Conservation (phyloP, 306 rosid genomes). For the Purshia tridentata region DNA sequence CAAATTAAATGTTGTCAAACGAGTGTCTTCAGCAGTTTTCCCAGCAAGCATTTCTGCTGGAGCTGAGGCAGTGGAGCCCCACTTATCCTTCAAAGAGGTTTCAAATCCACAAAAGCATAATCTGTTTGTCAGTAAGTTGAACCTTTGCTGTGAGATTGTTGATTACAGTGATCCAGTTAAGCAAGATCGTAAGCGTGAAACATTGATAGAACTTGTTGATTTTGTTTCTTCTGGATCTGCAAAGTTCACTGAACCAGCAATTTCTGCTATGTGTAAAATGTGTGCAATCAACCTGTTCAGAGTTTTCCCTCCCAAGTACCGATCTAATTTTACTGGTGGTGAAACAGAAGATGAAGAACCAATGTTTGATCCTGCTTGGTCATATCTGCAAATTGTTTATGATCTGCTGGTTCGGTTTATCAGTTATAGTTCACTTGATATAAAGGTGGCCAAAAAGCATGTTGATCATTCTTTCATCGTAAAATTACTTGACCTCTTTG, state of each 20-base stretch:
- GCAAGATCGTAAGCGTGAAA: conserved; percentile 85
- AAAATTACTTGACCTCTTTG: conserved; percentile 90
- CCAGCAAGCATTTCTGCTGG: conserved; percentile 81
- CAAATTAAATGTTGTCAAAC: conserved; percentile 89
- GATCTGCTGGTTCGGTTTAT: conserved; percentile 86
- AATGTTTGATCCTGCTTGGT: conserved; percentile 96
- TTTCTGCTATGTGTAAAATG: conserved; percentile 85
- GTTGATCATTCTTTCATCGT: conserved; percentile 76
- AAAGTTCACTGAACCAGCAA: conserved; percentile 83
- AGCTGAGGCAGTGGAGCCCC: conserved; percentile 84
- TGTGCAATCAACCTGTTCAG: conserved; percentile 82
- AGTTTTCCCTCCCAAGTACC: conserved; percentile 88
- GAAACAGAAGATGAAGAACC: conserved; percentile 96
- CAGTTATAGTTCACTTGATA: conserved; percentile 68
- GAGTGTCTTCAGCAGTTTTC: conserved; percentile 96
- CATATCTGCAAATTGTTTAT: conserved; percentile 84
- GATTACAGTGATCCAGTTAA: conserved; percentile 69
- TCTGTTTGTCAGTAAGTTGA: conserved; percentile 82
- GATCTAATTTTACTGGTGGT: conserved; percentile 59
- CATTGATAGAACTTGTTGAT: conserved; percentile 77
- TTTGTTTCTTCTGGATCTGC: conserved; percentile 87
- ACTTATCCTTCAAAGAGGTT: conserved; percentile 87
- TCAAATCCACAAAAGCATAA: conserved; percentile 85
- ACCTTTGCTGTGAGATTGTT: conserved; percentile 70
- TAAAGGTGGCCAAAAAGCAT: conserved; percentile 76